Evolutionary conservation across 2,329 filamentous ascomycete species (phyloP).

Genomic region (Aspergillus sclerotialis): DNA sequence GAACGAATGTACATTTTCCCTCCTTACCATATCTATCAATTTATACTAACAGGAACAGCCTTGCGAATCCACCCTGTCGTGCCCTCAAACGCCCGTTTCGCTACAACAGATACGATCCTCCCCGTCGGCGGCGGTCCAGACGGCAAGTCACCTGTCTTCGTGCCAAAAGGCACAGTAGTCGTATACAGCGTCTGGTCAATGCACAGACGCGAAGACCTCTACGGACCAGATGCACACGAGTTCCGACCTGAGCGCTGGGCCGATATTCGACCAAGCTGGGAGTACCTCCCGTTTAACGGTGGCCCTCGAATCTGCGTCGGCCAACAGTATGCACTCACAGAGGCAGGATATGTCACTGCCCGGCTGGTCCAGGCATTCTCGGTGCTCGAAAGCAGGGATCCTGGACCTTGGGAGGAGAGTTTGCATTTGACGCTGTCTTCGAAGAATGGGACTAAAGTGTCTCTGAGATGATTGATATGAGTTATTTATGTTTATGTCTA

Average conservation of each 20-base stretch:
- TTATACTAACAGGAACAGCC: conserved; percentile 11
- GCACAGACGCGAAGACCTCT: conserved; percentile 56
- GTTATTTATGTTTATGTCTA: too few species aligned
- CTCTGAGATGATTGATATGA: too few species aligned
- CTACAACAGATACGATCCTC: conserved; percentile 31
- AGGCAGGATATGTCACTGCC: conserved; percentile 28
- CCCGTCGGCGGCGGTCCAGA: conserved; percentile 54
- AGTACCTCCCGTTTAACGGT: conserved; percentile 28
- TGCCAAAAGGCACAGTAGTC: conserved; percentile 59
- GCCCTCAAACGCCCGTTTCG: conserved; percentile 33
- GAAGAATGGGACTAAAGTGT: conserved; percentile 17
- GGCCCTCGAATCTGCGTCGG: conserved; percentile 27
- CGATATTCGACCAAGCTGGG: conserved; percentile 19
- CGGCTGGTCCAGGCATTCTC: conserved; percentile 27
- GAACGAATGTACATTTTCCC: conserved; percentile 14
- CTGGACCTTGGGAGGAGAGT: conserved; percentile 19
- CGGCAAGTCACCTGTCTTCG: conserved; percentile 50
- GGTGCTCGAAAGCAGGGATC: conserved; percentile 21
- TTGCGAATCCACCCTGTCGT: conserved; percentile 38
- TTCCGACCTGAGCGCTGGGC: conserved; percentile 47
- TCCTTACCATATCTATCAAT: too few species aligned
- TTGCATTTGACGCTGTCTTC: conserved; percentile 15
- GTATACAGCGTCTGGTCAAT: conserved; percentile 62
- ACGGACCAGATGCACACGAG: conserved; percentile 36
- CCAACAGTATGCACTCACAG: conserved; percentile 30